phyloP scores from a whole-genome alignment of 345 rosid genomes.

The Dovyalis caffra region DNA sequence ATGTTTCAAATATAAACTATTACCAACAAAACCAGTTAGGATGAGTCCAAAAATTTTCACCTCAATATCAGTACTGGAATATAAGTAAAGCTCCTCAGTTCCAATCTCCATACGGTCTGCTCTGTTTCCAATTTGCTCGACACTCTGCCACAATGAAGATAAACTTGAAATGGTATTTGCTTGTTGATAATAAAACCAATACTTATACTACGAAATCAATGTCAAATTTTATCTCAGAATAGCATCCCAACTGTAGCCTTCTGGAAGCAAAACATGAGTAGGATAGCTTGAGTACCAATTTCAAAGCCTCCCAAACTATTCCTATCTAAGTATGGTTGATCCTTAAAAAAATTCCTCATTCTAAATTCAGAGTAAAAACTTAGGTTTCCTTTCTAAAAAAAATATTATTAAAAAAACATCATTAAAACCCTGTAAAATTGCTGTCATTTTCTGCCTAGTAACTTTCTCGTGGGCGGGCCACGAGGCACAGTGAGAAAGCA shows the following conservation, averaged over 20 bases:
- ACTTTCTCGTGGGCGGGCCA: too few relatives aligned
- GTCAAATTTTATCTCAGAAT: not conserved
- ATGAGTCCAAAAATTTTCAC: constrained; percentile 28
- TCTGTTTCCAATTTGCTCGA: constrained; percentile 85
- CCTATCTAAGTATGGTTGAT: not conserved
- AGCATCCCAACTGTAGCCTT: not conserved
- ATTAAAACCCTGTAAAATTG: not conserved
- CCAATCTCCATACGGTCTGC: constrained; percentile 73
- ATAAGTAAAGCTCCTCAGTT: constrained; percentile 65
- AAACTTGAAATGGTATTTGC: constrained; percentile 3
- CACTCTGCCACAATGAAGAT: constrained; percentile 53
- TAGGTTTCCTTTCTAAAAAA: not conserved
- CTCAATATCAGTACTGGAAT: constrained; percentile 90
- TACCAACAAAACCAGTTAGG: not conserved
- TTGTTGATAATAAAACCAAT: not conserved
- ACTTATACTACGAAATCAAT: not conserved
- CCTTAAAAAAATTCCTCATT: not conserved
- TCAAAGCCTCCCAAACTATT: not conserved
- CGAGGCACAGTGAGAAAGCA: not conserved
- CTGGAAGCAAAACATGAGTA: not conserved
- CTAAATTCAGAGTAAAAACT: not conserved
- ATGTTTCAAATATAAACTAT: constrained; percentile 3
- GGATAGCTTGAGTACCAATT: not conserved
- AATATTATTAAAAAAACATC: not conserved
- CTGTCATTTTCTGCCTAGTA: too few relatives aligned